Evolutionary conservation across 768 basidiomycete species (phyloP).

Genomic region (Coprinopsis sp.): DNA sequence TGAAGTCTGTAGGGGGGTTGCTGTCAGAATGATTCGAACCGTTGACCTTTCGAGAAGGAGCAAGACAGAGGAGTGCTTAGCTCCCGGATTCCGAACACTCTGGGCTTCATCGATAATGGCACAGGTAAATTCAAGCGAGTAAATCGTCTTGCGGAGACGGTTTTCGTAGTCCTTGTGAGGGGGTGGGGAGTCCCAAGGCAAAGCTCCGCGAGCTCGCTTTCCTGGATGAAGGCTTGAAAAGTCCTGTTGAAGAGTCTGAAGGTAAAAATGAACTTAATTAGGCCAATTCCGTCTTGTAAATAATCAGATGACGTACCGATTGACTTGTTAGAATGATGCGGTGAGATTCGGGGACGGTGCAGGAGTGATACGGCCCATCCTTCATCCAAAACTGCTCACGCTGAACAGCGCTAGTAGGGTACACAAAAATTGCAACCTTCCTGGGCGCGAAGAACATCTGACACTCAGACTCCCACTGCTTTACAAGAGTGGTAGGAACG

Average conservation of each 20-base stretch:
- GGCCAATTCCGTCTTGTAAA: no score
- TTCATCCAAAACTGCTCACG: no score
- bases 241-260: background rate
- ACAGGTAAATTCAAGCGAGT: constrained; percentile 14
- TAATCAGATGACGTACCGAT: no score
- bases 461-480: no score
- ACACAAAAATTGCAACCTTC: no score
- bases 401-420: no score
- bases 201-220: background rate
- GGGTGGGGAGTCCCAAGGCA: background rate
- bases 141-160: constrained; percentile 9
- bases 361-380: no score
- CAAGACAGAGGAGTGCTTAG: constrained; percentile 12
- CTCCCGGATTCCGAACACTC: constrained; percentile 15
- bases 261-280: no score
- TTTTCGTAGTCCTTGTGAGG: background rate
- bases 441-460: no score
- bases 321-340: no score
- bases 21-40: constrained; percentile 16
- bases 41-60: constrained; percentile 9
- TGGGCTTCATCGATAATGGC: constrained; percentile 21
- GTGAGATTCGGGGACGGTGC: no score
- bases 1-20: constrained; percentile 22
- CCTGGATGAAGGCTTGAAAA: background rate
- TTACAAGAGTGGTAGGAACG: no score